phyloP scores from a whole-genome alignment of 2,329 filamentous ascomycete species.

The Aspergillus texensis region DNA sequence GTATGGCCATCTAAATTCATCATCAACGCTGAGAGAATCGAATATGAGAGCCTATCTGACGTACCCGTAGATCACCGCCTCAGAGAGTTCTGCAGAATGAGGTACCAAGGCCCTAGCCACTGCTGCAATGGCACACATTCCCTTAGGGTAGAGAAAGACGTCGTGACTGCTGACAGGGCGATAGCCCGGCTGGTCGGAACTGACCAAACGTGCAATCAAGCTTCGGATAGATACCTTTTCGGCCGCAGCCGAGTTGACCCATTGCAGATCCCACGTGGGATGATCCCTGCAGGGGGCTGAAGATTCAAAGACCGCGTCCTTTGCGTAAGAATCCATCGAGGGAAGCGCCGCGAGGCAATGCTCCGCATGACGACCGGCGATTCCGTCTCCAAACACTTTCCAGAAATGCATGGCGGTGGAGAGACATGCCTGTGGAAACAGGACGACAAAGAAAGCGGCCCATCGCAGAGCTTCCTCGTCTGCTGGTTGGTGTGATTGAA shows the following conservation, averaged over 20 bases:
- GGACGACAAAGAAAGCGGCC: slow-evolving; percentile 4
- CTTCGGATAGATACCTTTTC: slow-evolving; percentile 6
- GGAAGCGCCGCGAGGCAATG: slow-evolving; percentile 1
- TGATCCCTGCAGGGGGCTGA: background rate
- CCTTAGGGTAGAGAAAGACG: slow-evolving; percentile 9
- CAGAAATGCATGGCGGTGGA: slow-evolving; percentile 6
- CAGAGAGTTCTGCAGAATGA: background rate
- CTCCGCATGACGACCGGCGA: slow-evolving; percentile 9
- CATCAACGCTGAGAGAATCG: background rate
- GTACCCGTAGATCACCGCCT: slow-evolving; percentile 12
- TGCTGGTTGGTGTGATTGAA: background rate
- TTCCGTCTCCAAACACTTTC: slow-evolving; percentile 10
- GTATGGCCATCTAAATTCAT: slow-evolving; percentile 7
- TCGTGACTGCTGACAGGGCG: background rate
- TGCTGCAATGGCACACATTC: slow-evolving; percentile 11
- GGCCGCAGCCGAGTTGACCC: slow-evolving; percentile 1
- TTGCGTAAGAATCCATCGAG: slow-evolving; percentile 1
- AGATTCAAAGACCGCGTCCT: background rate
- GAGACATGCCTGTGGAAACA: background rate
- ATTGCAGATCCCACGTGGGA: background rate
- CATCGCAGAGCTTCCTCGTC: background rate
- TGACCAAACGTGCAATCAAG: background rate
- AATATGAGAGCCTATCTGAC: background rate
- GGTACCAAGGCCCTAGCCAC: slow-evolving; percentile 6
- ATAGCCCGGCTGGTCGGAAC: background rate